Base-by-base conservation (phyloP, 2,329 filamentous ascomycete species). In the Graphilbum sp. region DNA sequence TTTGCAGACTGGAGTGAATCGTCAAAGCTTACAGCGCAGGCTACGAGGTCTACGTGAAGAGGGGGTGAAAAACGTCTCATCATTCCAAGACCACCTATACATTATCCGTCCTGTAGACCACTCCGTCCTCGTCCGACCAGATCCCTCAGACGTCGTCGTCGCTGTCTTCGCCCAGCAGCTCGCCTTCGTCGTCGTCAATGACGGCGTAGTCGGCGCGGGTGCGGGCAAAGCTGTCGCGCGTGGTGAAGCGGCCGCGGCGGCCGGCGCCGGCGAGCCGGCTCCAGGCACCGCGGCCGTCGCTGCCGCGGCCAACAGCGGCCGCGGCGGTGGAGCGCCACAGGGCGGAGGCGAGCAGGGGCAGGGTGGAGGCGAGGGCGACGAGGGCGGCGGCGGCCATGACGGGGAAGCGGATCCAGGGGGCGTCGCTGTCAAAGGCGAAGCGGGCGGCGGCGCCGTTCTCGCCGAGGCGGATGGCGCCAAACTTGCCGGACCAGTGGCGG, bases 101-200 rank as follows among this genome's bases (percentile, higher is more conserved):
- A n/a, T n/a, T n/a, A n/a, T n/a, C n/a, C n/a, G n/a, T n/a, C n/a
- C n/a, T n/a, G n/a, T n/a, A n/a, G n/a, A n/a, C n/a, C n/a, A n/a
- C n/a, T n/a, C n/a, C n/a, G n/a, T n/a, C n/a, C n/a, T n/a, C n/a
- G n/a, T n/a, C n/a, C n/a, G n/a, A n/a, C n/a, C n/a, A n/a, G n/a
- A n/a, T 24, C 16, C 4, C 25, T 21, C 35, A 76, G 35, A 79
- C 81, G 44, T 95, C 88, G 52, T 95, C 86, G 46, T 95, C 88
- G 47, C 85, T 86, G 42, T 93, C 87, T 48, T 95, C 88, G 1
- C 90, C 90, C 27, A 98, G 61, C 47, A 98, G 62, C 63, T 96
- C 88, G 35, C 88, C 88, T 55, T 96, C 90, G 53, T 96, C 90
- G 36, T 90, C 82, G 50, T 93, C 86, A 37, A 94, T 85, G 50